phyloP scores from a whole-genome alignment of 495 filamentous ascomycete species.

The Hyaloscypha bicolor region DNA sequence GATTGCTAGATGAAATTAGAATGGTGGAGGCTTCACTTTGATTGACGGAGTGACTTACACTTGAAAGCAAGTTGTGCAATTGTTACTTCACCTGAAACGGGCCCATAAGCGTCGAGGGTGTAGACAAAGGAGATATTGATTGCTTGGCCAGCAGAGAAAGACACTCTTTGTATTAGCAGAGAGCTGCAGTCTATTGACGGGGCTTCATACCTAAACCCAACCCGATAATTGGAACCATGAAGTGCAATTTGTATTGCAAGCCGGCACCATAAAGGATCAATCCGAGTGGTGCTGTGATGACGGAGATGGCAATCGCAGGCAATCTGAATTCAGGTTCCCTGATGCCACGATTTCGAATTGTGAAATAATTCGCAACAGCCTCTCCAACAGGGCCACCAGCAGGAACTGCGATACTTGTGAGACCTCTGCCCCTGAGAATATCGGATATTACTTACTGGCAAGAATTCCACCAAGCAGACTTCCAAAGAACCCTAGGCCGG shows the following conservation, averaged over 20 bases:
- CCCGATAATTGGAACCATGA: conserved; percentile 55
- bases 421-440: not conserved
- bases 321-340: conserved; percentile 57
- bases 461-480: conserved; percentile 49
- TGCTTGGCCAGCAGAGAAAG: conserved; percentile 51
- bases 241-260: conserved; percentile 48
- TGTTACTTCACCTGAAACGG: conserved; percentile 53
- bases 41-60: conserved; percentile 10
- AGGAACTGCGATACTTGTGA: conserved; percentile 29
- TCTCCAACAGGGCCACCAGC: conserved; percentile 53
- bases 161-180: conserved; percentile 35
- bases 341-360: conserved; percentile 50
- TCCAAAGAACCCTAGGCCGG: conserved; percentile 50
- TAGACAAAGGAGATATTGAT: conserved; percentile 56
- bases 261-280: conserved; percentile 55
- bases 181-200: not conserved
- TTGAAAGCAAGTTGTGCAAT: conserved; percentile 55
- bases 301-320: conserved; percentile 45
- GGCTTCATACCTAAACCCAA: conserved; percentile 40
- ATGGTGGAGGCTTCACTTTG: not conserved
- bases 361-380: conserved; percentile 50
- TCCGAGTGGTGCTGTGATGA: conserved; percentile 47
- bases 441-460: conserved; percentile 33
- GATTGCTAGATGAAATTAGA: conserved; percentile 24
- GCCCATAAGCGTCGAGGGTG: conserved; percentile 55